Percentiles rank a stretch among this genome's conserved stretches.
Evolutionary conservation across 2,329 filamentous ascomycete species (phyloP).

Genomic region (Tolypocladium ophioglossoides): DNA sequence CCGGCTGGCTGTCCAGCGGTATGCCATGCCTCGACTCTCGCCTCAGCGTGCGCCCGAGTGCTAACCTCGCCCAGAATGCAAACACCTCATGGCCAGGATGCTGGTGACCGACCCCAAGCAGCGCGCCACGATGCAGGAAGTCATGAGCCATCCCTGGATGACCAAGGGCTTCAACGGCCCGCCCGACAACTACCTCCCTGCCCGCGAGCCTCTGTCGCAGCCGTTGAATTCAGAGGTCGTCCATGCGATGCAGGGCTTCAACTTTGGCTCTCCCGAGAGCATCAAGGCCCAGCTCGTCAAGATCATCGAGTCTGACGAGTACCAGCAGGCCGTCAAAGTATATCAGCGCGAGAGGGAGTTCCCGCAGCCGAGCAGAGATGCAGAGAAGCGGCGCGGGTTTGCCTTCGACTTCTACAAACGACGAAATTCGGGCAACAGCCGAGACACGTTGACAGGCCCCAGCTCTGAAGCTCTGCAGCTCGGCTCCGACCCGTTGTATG

Average conservation of each 20-base stretch:
- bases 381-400: slow-evolving; percentile 80
- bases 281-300: slow-evolving; percentile 75
- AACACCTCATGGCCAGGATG: slow-evolving; percentile 87
- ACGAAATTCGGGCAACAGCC: slow-evolving; percentile 77
- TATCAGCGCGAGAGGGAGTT: slow-evolving; percentile 56
- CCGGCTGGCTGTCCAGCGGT: slow-evolving; percentile 85
- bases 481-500: slow-evolving; percentile 81
- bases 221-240: slow-evolving; percentile 78
- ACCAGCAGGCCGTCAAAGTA: slow-evolving; percentile 70
- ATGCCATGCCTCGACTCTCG: slow-evolving; percentile 9
- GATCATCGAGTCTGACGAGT: slow-evolving; percentile 88
- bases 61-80: slow-evolving; percentile 62
- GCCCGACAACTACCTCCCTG: slow-evolving; percentile 81
- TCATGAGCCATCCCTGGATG: slow-evolving; percentile 95
- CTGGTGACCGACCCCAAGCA: slow-evolving; percentile 86
- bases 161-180: slow-evolving; percentile 78
- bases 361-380: slow-evolving; percentile 45
- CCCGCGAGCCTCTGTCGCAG: slow-evolving; percentile 72
- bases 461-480: slow-evolving; percentile 77
- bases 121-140: slow-evolving; percentile 78
- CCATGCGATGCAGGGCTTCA: slow-evolving; percentile 93
- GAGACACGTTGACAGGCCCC: slow-evolving; percentile 75
- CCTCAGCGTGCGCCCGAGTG: slow-evolving; percentile 1
- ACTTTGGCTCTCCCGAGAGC: slow-evolving; percentile 79
- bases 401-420: slow-evolving; percentile 95